Conservation (phyloP, 495 filamentous ascomycete species). For the Aspergillus campestris region DNA sequence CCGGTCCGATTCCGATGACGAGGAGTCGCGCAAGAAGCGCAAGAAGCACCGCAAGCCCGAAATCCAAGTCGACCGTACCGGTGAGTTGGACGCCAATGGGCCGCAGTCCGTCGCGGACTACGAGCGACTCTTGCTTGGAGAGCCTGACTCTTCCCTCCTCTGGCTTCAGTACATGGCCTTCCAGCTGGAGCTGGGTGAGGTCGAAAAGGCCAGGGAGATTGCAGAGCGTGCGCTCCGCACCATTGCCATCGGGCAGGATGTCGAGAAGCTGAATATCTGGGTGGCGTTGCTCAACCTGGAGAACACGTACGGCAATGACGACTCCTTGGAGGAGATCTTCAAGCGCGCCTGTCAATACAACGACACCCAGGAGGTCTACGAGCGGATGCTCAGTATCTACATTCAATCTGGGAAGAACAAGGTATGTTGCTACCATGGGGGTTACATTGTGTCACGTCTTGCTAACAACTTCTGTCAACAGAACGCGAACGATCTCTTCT, state of each 20-base stretch:
- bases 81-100: conserved; percentile 79
- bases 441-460: conserved; percentile 3
- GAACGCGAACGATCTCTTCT: conserved; percentile 88
- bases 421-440: conserved; percentile 25
- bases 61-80: conserved; percentile 80
- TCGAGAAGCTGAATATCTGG: conserved; percentile 92
- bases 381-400: conserved; percentile 85
- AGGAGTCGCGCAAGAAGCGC: conserved; percentile 53
- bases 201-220: conserved; percentile 75
- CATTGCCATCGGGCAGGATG: conserved; percentile 78
- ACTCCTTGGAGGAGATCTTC: conserved; percentile 79
- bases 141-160: conserved; percentile 78
- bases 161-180: conserved; percentile 98
- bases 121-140: conserved; percentile 84
- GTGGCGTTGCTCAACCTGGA: conserved; percentile 89
- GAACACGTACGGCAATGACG: conserved; percentile 79
- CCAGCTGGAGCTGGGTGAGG: conserved; percentile 83
- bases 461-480: conserved; percentile 35
- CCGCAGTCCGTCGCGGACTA: conserved; percentile 86
- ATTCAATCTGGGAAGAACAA: conserved; percentile 79
- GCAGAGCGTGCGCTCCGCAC: conserved; percentile 82
- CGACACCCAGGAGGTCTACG: conserved; percentile 81
- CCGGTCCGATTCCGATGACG: conserved; percentile 38
- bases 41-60: conserved; percentile 72
- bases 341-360: conserved; percentile 91